phyloP scores from a whole-genome alignment of 148 eudicot species.

The Nepenthes gracilis region DNA sequence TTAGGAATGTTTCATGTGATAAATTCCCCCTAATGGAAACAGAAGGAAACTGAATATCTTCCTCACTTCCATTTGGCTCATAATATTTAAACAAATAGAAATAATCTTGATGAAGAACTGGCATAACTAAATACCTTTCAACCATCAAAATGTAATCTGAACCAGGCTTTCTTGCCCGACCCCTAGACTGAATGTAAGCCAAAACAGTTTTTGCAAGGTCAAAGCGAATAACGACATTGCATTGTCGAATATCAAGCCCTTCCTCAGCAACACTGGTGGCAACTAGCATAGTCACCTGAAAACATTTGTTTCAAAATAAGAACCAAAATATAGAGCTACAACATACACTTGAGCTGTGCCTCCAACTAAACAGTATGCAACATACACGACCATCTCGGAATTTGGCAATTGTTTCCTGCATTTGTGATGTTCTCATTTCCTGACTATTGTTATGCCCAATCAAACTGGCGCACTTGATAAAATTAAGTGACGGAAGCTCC shows the following conservation, averaged over 20 bases:
- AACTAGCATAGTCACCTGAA: constrained; percentile 85
- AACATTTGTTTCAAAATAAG: constrained; percentile 5
- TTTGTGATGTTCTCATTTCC: constrained; percentile 90
- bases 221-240: constrained; percentile 97
- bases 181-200: constrained; percentile 98
- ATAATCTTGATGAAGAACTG: not conserved
- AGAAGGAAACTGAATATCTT: constrained; percentile 3
- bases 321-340: not conserved
- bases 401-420: constrained; percentile 90
- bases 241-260: constrained; percentile 98
- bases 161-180: constrained; percentile 99
- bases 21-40: constrained; percentile 47
- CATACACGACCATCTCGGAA: constrained; percentile 98
- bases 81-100: no score
- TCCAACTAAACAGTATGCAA: constrained; percentile 2
- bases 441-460: constrained; percentile 97
- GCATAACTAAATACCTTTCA: constrained; percentile 53
- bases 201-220: constrained; percentile 98
- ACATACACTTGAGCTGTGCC: not conserved
- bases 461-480: constrained; percentile 79
- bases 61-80: not conserved
- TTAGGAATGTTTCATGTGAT: constrained; percentile 81
- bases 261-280: constrained; percentile 99
- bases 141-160: constrained; percentile 98
- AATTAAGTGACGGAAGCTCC: constrained; percentile 88